Conservation (phyloP, 2,329 filamentous ascomycete species). For the Neocucurbitaria cava region DNA sequence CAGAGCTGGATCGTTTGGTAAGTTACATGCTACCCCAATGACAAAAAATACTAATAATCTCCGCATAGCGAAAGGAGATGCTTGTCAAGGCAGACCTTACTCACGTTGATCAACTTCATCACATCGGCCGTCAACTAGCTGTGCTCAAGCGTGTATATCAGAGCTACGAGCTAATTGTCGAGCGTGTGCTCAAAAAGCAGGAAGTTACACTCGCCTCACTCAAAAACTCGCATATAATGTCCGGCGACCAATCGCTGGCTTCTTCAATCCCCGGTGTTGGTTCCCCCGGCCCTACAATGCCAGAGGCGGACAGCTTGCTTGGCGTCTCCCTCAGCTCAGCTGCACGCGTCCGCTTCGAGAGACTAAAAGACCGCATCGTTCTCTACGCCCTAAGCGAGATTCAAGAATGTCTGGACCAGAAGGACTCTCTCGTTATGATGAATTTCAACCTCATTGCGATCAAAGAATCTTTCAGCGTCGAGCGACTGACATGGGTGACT, state of each 20-base stretch:
- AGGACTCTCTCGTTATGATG: slow-evolving; percentile 72
- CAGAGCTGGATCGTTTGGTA: slow-evolving; percentile 60
- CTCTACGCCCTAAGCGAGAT: slow-evolving; percentile 69
- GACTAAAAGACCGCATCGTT: slow-evolving; percentile 65
- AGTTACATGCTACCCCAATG: slow-evolving; percentile 1
- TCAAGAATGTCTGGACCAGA: slow-evolving; percentile 70
- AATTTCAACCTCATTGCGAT: slow-evolving; percentile 81
- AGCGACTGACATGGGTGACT: slow-evolving; percentile 73
- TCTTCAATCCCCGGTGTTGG: slow-evolving; percentile 29
- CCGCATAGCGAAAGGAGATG: slow-evolving; percentile 59
- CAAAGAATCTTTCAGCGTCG: slow-evolving; percentile 75
- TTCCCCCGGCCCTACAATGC: slow-evolving; percentile 29
- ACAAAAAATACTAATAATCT: neutral
- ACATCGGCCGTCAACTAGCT: slow-evolving; percentile 66
- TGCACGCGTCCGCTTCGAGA: slow-evolving; percentile 64
- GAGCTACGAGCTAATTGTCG: slow-evolving; percentile 66
- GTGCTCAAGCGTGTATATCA: slow-evolving; percentile 67
- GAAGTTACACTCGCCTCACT: slow-evolving; percentile 52
- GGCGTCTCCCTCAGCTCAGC: slow-evolving; percentile 56
- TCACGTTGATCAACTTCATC: slow-evolving; percentile 62
- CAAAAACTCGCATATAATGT: slow-evolving; percentile 52
- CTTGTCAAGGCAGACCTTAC: slow-evolving; percentile 57
- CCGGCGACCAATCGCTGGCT: slow-evolving; percentile 36
- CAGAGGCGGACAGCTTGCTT: slow-evolving; percentile 49
- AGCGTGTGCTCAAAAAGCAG: slow-evolving; percentile 61